A percentile compares a stretch with the other conserved stretches of the same genome.
Conservation (phyloP, 495 filamentous ascomycete genomes). For the Talaromyces liani region DNA sequence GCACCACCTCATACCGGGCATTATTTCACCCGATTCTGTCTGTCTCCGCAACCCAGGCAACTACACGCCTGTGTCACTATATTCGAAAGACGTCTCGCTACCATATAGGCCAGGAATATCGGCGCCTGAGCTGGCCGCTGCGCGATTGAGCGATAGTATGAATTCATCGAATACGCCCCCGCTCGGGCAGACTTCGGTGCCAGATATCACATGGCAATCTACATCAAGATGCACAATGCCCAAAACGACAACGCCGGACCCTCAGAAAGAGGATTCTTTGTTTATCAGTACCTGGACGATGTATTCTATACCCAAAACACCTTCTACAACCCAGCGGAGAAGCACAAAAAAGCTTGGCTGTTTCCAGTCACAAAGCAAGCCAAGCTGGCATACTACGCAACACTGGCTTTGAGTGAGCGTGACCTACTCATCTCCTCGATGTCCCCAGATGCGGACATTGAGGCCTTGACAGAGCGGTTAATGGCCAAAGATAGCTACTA, state of each 20-base stretch:
- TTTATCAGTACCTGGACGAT: slow-evolving; percentile 16
- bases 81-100: background rate
- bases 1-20: background rate
- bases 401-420: slow-evolving; percentile 4
- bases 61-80: background rate
- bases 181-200: background rate
- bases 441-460: background rate
- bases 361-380: slow-evolving; percentile 3
- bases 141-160: background rate
- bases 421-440: background rate
- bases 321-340: slow-evolving; percentile 2
- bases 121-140: background rate
- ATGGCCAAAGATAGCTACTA: slow-evolving; percentile 3
- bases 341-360: background rate
- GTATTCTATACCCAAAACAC: slow-evolving; percentile 4
- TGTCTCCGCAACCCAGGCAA: background rate
- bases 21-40: background rate
- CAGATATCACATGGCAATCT: too few relatives aligned
- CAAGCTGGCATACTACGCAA: slow-evolving; percentile 7
- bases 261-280: slow-evolving; percentile 9
- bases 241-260: background rate
- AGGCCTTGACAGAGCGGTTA: background rate
- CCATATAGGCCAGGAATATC: background rate
- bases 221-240: background rate
- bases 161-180: background rate